phyloP scores from a whole-genome alignment of 768 basidiomycete genomes.

The Amanita pseudoporphyria region DNA sequence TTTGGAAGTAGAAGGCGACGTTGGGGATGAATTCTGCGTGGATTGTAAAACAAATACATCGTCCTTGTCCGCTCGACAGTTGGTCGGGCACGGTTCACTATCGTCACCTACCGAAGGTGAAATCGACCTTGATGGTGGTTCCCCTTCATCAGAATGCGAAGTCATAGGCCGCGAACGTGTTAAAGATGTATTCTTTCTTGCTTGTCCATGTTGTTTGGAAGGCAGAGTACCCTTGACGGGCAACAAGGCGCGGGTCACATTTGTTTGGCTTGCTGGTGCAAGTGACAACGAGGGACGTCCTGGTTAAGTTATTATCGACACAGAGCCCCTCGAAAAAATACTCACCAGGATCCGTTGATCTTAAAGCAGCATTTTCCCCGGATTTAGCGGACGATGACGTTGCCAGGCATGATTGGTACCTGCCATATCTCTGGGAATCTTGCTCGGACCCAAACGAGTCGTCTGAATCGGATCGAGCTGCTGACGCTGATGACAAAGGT shows the following conservation, averaged over 20 bases:
- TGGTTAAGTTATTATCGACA: background rate
- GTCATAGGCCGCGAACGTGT: background rate
- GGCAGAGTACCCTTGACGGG: background rate
- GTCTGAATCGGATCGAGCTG: slow-evolving; percentile 11
- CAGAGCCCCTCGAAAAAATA: background rate
- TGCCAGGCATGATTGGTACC: slow-evolving; percentile 17
- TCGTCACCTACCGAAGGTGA: slow-evolving; percentile 18
- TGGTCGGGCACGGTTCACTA: background rate
- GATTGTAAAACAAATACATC: background rate
- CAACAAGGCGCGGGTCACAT: background rate
- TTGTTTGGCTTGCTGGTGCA: background rate
- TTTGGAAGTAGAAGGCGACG: slow-evolving; percentile 5
- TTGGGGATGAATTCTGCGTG: background rate
- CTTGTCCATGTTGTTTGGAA: background rate
- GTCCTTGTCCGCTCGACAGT: background rate
- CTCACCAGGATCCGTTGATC: background rate
- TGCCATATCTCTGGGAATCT: slow-evolving; percentile 13
- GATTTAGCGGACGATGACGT: slow-evolving; percentile 7
- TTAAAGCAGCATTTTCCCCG: background rate
- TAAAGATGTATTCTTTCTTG: background rate
- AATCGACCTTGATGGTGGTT: slow-evolving; percentile 20
- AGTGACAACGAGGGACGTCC: background rate
- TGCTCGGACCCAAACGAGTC: slow-evolving; percentile 11
- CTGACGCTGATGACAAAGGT: background rate
- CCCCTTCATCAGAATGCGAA: slow-evolving; percentile 17